These are phyloP conservation scores for Plectranthus barbatus DNA, from an alignment of 257 asterid genomes.

Conservation along the genomic window DNA sequence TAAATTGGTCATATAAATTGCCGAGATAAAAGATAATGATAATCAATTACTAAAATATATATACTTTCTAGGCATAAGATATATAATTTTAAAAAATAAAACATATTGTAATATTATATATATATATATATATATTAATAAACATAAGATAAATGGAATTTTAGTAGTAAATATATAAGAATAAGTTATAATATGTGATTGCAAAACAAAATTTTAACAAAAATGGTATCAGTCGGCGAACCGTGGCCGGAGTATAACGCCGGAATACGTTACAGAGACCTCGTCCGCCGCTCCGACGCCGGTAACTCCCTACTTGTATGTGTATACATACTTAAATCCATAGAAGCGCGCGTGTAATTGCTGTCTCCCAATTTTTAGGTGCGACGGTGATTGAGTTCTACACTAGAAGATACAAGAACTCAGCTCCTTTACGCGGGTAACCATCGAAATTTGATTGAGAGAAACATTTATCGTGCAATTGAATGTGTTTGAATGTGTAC, in stretches of 20 bases:
- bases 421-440: constrained; percentile 87
- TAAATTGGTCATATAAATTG: too few relatives aligned
- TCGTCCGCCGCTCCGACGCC: constrained; percentile 39
- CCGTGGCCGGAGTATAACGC: constrained; percentile 78
- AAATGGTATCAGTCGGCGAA: constrained; percentile 43
- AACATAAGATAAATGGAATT: too few relatives aligned
- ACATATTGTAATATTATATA: too few relatives aligned
- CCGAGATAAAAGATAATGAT: too few relatives aligned
- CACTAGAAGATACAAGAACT: constrained; percentile 51
- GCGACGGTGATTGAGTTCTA: constrained; percentile 61
- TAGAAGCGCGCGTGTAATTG: not conserved
- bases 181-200: too few relatives aligned
- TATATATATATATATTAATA: too few relatives aligned
- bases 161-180: too few relatives aligned
- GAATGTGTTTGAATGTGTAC: constrained; percentile 5
- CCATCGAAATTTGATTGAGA: not conserved
- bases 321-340: not conserved
- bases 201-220: too few relatives aligned
- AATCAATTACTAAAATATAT: too few relatives aligned
- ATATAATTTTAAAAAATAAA: too few relatives aligned
- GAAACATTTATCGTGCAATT: not conserved
- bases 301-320: constrained; percentile 24
- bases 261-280: constrained; percentile 64
- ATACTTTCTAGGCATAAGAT: too few relatives aligned
- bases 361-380: constrained; percentile 30